Evolutionary conservation across 441 rosid species (phyloP).

Genomic region (Pelargonium myrrhifolium): DNA sequence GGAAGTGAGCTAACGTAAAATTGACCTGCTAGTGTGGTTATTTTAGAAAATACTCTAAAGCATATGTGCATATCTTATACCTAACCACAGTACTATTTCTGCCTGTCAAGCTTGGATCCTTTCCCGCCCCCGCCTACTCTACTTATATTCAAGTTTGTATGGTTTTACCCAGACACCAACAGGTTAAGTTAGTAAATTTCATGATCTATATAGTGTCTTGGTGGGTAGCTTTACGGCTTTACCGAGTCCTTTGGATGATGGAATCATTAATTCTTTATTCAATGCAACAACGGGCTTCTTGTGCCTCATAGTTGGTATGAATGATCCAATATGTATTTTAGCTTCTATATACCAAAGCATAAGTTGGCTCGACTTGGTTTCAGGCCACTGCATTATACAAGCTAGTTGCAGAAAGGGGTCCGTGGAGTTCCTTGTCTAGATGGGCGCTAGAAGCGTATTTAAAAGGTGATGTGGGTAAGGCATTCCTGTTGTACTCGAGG

Average conservation of each 20-base stretch:
- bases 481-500: conserved; percentile 76
- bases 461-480: conserved; percentile 89
- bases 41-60: background rate
- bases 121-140: background rate
- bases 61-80: background rate
- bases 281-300: background rate
- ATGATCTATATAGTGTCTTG: background rate
- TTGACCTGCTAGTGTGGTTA: background rate
- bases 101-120: background rate
- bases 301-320: background rate
- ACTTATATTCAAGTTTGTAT: background rate
- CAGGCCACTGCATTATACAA: conserved; percentile 96
- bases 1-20: background rate
- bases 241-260: background rate
- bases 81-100: background rate
- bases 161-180: background rate
- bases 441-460: conserved; percentile 97
- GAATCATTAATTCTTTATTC: background rate
- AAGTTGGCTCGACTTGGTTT: conserved; percentile 17
- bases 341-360: background rate
- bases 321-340: background rate
- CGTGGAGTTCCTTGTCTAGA: conserved; percentile 97
- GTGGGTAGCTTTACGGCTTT: background rate
- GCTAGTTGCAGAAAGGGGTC: conserved; percentile 97
- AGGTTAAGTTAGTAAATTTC: background rate